Evolutionary conservation across 1,284 basidiomycete species (phyloP).

Genomic region (Cystobasidium slooffiae): DNA sequence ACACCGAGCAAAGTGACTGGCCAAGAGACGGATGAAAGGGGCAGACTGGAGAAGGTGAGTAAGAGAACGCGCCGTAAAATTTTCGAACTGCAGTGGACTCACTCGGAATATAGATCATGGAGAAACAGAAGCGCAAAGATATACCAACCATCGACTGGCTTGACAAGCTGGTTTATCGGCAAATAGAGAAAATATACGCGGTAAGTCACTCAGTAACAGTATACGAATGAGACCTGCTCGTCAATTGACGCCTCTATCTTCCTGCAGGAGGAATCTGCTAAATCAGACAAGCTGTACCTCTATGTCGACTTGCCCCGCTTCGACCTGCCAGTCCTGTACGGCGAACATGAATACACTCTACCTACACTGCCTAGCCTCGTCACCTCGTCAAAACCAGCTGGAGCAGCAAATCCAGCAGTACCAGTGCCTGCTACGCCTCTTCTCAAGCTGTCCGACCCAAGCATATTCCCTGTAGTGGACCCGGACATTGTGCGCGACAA

Average conservation of each 20-base stretch:
- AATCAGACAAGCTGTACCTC: slow-evolving; percentile 85
- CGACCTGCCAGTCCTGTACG: slow-evolving; percentile 96
- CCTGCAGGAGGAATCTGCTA: slow-evolving; percentile 76
- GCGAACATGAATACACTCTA: slow-evolving; percentile 65
- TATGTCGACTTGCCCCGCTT: slow-evolving; percentile 97
- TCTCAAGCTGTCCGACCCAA: slow-evolving; percentile 38
- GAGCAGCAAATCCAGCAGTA: slow-evolving; percentile 56
- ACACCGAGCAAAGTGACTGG: slow-evolving; percentile 83
- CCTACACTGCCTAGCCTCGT: slow-evolving; percentile 54
- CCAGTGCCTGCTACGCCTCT: slow-evolving; percentile 36
- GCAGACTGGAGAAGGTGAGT: slow-evolving; percentile 83
- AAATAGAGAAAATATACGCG: slow-evolving; percentile 89
- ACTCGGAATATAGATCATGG: slow-evolving; percentile 72
- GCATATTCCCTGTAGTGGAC: slow-evolving; percentile 83
- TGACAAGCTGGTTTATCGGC: slow-evolving; percentile 87
- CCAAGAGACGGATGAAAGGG: slow-evolving; percentile 79
- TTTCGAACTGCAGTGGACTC: slow-evolving; percentile 14
- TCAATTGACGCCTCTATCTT: background rate
- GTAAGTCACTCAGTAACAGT: slow-evolving; percentile 61
- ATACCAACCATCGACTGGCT: slow-evolving; percentile 95
- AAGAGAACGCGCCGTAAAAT: background rate
- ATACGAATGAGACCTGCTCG: background rate
- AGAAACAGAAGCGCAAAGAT: slow-evolving; percentile 93
- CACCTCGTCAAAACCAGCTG: slow-evolving; percentile 27
- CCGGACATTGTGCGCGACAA: slow-evolving; percentile 89